Conservation (phyloP, 192 early-diverging fungal species). For the Umbelopsis sp. region DNA sequence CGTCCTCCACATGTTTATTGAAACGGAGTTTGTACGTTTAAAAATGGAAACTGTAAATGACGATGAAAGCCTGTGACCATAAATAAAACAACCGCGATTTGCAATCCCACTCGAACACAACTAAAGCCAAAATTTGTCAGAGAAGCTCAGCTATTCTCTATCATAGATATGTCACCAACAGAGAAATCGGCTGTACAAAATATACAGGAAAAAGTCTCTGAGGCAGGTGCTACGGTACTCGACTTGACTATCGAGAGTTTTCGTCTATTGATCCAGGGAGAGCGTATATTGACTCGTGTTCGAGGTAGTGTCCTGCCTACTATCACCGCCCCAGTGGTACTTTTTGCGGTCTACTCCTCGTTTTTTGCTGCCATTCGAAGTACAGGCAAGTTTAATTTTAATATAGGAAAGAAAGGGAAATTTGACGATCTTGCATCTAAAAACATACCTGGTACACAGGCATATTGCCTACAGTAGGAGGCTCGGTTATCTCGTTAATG, state of each 20-base stretch:
- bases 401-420: neutral
- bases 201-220: neutral
- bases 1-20: no score
- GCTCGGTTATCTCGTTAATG: slow-evolving; percentile 8
- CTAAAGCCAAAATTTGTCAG: neutral
- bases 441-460: neutral
- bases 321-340: neutral
- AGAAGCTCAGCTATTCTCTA: neutral
- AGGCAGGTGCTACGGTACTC: neutral
- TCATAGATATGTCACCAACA: neutral
- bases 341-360: neutral
- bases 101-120: neutral
- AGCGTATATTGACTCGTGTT: neutral
- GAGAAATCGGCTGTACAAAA: neutral
- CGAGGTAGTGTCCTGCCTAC: slow-evolving; percentile 3
- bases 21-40: no score
- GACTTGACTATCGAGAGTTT: slow-evolving; percentile 1
- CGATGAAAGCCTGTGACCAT: neutral
- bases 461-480: neutral
- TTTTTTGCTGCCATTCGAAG: slow-evolving; percentile 9
- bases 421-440: neutral
- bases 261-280: neutral
- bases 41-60: no score
- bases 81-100: neutral
- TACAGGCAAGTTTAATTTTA: neutral